Conservation (phyloP, 345 rosid genomes). For the Diplotaxis tenuifolia region DNA sequence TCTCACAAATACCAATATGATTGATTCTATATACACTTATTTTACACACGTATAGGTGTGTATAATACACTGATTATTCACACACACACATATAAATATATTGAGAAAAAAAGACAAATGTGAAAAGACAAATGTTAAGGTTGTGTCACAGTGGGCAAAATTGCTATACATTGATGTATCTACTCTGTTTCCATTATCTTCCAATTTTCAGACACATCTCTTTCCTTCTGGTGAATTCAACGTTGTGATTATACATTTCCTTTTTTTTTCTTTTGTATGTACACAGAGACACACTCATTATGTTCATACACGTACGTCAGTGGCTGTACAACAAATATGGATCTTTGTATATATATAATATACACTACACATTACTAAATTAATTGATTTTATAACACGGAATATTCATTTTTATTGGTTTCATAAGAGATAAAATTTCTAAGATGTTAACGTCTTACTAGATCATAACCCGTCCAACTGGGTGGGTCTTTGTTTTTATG, state of each 20-base stretch:
- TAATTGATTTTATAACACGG: background rate
- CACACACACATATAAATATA: background rate
- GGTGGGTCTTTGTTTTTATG: no score
- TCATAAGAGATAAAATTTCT: background rate
- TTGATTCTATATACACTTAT: slow-evolving; percentile 10
- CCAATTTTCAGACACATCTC: slow-evolving; percentile 33
- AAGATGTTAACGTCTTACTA: background rate
- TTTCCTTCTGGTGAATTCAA: slow-evolving; percentile 32
- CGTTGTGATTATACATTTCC: slow-evolving; percentile 23
- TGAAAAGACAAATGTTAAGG: slow-evolving; percentile 98
- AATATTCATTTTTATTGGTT: background rate
- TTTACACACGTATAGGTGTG: background rate
- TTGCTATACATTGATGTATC: slow-evolving; percentile 37
- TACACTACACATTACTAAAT: background rate
- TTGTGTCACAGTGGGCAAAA: slow-evolving; percentile 66
- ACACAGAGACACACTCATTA: slow-evolving; percentile 17
- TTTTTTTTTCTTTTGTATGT: background rate
- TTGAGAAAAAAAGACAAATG: slow-evolving; percentile 55
- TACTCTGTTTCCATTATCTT: slow-evolving; percentile 31
- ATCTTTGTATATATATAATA: background rate
- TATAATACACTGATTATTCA: slow-evolving; percentile 2
- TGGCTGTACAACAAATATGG: slow-evolving; percentile 8
- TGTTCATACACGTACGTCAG: slow-evolving; percentile 13
- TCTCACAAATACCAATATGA: slow-evolving; percentile 29
- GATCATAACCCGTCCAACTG: no score